Evolutionary conservation across 2,329 filamentous ascomycete species (phyloP), one percentile per base, ranked within the genome.

Genomic region (Monascus ruber): DNA sequence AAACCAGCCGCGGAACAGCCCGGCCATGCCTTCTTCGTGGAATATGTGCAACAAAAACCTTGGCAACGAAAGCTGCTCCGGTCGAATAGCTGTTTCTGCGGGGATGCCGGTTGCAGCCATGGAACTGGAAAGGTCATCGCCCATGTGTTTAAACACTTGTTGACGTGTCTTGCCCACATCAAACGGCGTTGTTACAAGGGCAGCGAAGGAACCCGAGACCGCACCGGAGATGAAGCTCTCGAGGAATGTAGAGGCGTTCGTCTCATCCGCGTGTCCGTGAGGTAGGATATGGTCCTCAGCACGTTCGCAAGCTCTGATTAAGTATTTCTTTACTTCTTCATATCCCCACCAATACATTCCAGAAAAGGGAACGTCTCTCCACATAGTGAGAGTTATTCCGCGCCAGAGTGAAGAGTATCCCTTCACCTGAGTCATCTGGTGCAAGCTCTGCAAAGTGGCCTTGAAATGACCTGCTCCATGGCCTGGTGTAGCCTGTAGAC

Each of bases 311-410:
- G 77, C 64, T 49, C 88, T 80, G 1, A 79, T 82, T 41, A 96
- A 64, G 38, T 68, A 66, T 24, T 79, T 77, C 38, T 87, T 79
- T 40, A 89, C 80, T 11, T 76, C 79, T 66, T 98, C 91, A 59
- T 98, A 98, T 8, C 91, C 89, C 79, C 84, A 93, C 91, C 91
- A 98, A 68, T 98, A 98, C 34, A 98, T 75, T 3, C 84, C 91
- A 1, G 89, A 96, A 55, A 98, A 98, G 0, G 91, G 91, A 0
- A 96, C 91, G 56, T 98, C 91, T 47, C 91, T 76, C 91, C 91
- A 98, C 42, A 98, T 74, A 0, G 89, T 96, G 51, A 98, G 68
- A 0, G 82, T 87, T 40, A 98, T 66, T 0, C 91, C 91, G 41
- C 89, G 75, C 91, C 91, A 98, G 0, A 98, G 68, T 2, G 87